A percentile compares a stretch with the other conserved stretches of the same genome.
These are phyloP conservation scores for Tillandsia leiboldiana DNA, from an alignment of 176 grass and related monocot genomes.

Conservation along the genomic window DNA sequence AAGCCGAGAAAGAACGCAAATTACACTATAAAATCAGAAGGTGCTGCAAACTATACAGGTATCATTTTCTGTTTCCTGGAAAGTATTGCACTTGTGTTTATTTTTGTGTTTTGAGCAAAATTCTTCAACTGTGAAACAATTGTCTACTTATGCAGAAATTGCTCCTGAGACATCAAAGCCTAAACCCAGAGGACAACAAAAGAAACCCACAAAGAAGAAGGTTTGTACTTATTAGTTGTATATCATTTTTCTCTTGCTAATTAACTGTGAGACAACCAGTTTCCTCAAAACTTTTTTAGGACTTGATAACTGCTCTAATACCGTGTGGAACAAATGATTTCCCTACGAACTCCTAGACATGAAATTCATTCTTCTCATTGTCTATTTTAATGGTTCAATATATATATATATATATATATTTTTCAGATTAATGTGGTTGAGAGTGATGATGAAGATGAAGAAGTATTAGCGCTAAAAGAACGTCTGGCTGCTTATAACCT, in stretches of 20 bases:
- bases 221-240: slow-evolving; percentile 1
- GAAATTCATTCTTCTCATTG: too few species aligned
- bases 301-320: too few species aligned
- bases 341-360: too few species aligned
- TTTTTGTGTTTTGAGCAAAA: neutral
- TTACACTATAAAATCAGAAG: neutral
- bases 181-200: slow-evolving; percentile 22
- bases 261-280: neutral
- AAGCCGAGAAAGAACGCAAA: slow-evolving; percentile 36
- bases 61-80: neutral
- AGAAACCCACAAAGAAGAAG: slow-evolving; percentile 34
- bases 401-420: neutral
- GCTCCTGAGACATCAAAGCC: slow-evolving; percentile 6
- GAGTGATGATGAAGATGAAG: slow-evolving; percentile 31
- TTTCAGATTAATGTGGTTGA: slow-evolving; percentile 24
- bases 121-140: neutral
- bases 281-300: too few species aligned
- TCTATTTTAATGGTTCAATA: neutral
- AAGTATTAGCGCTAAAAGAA: slow-evolving; percentile 29
- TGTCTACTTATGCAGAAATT: slow-evolving; percentile 12
- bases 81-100: neutral
- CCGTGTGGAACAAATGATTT: too few species aligned
- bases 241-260: neutral
- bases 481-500: slow-evolving; percentile 35
- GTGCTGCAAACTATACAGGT: neutral